Conservation (phyloP, 2,329 filamentous ascomycete genomes). For the Paecilomyces dactylethromorphus region DNA sequence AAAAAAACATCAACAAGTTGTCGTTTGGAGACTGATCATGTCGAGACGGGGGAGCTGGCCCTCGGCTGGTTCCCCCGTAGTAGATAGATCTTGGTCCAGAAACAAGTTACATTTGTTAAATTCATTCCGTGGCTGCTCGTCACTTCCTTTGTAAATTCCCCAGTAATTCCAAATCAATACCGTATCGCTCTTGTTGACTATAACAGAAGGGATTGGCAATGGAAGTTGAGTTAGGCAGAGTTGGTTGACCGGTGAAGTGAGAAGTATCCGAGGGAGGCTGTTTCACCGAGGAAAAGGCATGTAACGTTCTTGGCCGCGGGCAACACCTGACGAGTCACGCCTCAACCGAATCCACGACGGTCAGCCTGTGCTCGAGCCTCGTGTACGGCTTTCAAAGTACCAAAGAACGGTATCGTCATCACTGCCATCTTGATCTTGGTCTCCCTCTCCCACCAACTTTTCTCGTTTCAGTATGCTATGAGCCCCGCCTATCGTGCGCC, state of each 20-base stretch:
- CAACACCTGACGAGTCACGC: neutral
- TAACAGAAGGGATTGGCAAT: neutral
- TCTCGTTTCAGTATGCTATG: constrained; percentile 5
- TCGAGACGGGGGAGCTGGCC: neutral
- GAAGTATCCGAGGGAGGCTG: neutral
- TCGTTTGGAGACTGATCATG: neutral
- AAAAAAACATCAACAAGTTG: neutral
- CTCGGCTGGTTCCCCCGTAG: neutral
- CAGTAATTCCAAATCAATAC: neutral
- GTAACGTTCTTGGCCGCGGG: neutral
- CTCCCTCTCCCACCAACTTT: neutral
- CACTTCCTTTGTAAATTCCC: neutral
- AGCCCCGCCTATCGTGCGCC: constrained; percentile 4
- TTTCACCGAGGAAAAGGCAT: neutral
- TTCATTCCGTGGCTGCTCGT: neutral
- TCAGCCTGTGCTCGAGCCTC: neutral
- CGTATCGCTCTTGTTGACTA: neutral
- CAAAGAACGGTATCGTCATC: neutral
- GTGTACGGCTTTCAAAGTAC: neutral
- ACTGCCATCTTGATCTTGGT: neutral
- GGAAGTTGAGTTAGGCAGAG: neutral
- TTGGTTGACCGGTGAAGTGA: neutral
- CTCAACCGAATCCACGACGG: neutral
- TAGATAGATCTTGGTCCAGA: neutral
- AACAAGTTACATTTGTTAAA: neutral